Evolutionary conservation across 2,329 filamentous ascomycete genomes (phyloP), one percentile per base, ranked within the genome.

Genomic region (Pestalotiopsis sp.): DNA sequence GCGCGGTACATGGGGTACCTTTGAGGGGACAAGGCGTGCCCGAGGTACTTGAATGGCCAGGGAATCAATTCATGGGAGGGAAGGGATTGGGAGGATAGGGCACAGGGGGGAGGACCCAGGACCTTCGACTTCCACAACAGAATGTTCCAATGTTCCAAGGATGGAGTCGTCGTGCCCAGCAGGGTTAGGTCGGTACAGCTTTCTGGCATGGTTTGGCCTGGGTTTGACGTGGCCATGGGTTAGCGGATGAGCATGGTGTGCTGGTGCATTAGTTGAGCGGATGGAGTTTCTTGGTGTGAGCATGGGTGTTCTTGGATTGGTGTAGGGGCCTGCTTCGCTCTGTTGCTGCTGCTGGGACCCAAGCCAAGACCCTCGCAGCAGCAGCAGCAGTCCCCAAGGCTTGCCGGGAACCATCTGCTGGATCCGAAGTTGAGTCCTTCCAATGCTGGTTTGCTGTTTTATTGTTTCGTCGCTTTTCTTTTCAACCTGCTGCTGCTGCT

Each of bases 1-100:
- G 59, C 59, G 27, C 31, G 64, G 65, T n/a, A 23, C 65, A 52
- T 38, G 31, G 49, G 64, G 65, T 59, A 41, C 27, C 56, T 57
- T 63, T 27, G 61, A 45, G 52, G 59, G 38, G 61, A 64, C 61
- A 13, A 64, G 61, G 61, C 61, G 61, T 36, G 36, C 20, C 61
- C 20, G 61, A 12, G 38, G 13, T 23, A 17, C 13, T 7, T 36
- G 23, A 23, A 23, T 23, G 31, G 31, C 39, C 20, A 41, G 31
- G 31, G 27, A 25, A 52, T 20, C 20, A n/a, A 52, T 17, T 9
- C 45, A 52, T 17, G 45, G 45, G 4, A 52, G 45, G 45, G 45
- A 9, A n/a, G 14, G 45, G 17, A 52, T 56, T 52, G 14, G 20
- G 2, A 56, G 31, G 31, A 7, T 2, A 36, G 31, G 31, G 31